phyloP scores from a whole-genome alignment of 371 early-diverging fungal species.

The Quaeritorhiza haematococci region DNA sequence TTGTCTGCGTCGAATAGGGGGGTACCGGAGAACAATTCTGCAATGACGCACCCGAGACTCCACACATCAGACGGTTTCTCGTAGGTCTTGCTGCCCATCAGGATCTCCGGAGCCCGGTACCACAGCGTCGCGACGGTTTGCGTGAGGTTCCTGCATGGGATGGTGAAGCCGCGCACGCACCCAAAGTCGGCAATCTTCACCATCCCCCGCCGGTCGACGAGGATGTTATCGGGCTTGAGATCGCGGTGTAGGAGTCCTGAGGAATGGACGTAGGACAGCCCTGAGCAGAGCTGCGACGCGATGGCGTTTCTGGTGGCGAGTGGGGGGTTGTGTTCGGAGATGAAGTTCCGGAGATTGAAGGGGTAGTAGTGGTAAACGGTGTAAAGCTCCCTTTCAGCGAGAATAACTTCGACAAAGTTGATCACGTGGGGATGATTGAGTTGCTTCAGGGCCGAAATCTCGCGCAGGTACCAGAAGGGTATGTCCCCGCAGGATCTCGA shows the following conservation, averaged over 20 bases:
- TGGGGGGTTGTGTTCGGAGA: neutral
- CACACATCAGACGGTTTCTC: slow-evolving; percentile 95
- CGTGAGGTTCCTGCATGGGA: slow-evolving; percentile 88
- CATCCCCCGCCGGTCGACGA: slow-evolving; percentile 83
- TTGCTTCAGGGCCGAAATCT: slow-evolving; percentile 96
- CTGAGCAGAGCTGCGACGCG: slow-evolving; percentile 79
- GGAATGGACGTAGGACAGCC: slow-evolving; percentile 81
- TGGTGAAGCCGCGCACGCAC: slow-evolving; percentile 81
- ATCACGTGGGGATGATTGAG: slow-evolving; percentile 90
- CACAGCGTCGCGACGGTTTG: slow-evolving; percentile 97
- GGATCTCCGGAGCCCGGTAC: slow-evolving; percentile 97
- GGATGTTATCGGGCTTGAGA: slow-evolving; percentile 81
- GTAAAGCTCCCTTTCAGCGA: neutral
- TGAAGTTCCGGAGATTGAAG: slow-evolving; percentile 1
- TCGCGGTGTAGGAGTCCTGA: slow-evolving; percentile 89
- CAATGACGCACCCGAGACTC: slow-evolving; percentile 96
- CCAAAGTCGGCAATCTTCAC: slow-evolving; percentile 96
- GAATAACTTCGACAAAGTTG: slow-evolving; percentile 13
- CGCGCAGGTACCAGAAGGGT: slow-evolving; percentile 74
- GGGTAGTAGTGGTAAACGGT: neutral
- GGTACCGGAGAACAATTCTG: slow-evolving; percentile 81
- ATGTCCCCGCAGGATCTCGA: slow-evolving; percentile 64
- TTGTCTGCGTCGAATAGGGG: slow-evolving; percentile 96
- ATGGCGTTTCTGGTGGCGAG: neutral
- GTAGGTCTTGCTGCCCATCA: slow-evolving; percentile 87